These are phyloP conservation scores for Corrigiola litoralis DNA, from an alignment of 179 eudicot species.

Conservation along the genomic window DNA sequence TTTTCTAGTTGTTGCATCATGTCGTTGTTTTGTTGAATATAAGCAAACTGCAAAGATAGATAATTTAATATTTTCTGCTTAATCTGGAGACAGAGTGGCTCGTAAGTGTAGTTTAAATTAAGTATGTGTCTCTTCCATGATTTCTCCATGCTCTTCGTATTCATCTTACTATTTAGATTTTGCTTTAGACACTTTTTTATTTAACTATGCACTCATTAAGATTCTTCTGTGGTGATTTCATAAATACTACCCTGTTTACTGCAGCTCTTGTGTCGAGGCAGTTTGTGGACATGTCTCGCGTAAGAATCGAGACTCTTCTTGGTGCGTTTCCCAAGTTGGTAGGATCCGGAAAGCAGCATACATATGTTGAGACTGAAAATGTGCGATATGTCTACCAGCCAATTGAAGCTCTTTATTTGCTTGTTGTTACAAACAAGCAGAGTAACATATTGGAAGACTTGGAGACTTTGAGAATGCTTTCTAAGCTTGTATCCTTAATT, in stretches of 20 bases:
- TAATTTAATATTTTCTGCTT: background rate
- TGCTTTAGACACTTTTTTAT: no score
- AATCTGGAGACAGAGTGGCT: background rate
- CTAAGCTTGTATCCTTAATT: conserved; percentile 87
- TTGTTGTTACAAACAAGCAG: conserved; percentile 90
- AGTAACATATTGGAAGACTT: conserved; percentile 99
- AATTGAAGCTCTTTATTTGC: conserved; percentile 71
- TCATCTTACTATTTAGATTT: background rate
- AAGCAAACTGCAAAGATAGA: background rate
- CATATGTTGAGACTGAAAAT: conserved; percentile 94
- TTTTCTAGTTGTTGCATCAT: background rate
- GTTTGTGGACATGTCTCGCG: conserved; percentile 91
- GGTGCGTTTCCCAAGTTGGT: conserved; percentile 96
- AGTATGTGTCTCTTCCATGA: background rate
- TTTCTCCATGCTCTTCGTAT: background rate
- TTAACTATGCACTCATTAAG: no score
- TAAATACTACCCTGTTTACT: conserved; percentile 9
- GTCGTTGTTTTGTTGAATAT: background rate
- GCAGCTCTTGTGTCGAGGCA: conserved; percentile 96
- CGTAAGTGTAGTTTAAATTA: background rate
- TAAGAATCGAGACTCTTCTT: conserved; percentile 84
- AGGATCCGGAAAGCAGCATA: conserved; percentile 98
- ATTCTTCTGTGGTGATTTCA: background rate
- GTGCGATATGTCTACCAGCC: conserved; percentile 98
- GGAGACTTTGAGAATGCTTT: conserved; percentile 92